Evolutionary conservation across 1,139 yeast genomes (phyloP).

Genomic region (Pichia sp.): DNA sequence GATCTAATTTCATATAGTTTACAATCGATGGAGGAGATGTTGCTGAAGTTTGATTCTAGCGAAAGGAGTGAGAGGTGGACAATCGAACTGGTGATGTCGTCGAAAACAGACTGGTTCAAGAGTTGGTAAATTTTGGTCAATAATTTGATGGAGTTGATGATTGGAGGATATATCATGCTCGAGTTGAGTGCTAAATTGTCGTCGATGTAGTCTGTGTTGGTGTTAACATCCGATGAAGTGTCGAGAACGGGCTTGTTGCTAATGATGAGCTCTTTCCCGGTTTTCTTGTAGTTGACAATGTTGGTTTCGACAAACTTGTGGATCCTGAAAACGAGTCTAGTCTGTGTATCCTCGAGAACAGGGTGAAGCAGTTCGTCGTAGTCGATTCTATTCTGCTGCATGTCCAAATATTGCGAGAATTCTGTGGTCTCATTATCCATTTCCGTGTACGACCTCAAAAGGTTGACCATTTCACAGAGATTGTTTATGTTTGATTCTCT

Average conservation of each 20-base stretch:
- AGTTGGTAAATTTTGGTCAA: slow-evolving; percentile 77
- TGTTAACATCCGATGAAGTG: not conserved
- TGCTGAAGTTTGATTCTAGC: slow-evolving; percentile 48
- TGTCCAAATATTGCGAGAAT: slow-evolving; percentile 12
- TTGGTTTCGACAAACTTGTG: slow-evolving; percentile 69
- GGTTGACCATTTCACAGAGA: slow-evolving; percentile 71
- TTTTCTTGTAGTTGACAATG: slow-evolving; percentile 63
- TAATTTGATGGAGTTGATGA: slow-evolving; percentile 65
- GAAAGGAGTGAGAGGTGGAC: slow-evolving; percentile 73
- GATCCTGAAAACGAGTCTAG: slow-evolving; percentile 72
- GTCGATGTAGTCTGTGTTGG: slow-evolving; percentile 4
- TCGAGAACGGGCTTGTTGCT: slow-evolving; percentile 19
- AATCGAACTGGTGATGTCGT: slow-evolving; percentile 82
- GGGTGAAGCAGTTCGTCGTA: slow-evolving; percentile 65
- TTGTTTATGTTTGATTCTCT: slow-evolving; percentile 63
- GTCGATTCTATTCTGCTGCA: slow-evolving; percentile 34
- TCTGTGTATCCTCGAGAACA: slow-evolving; percentile 70
- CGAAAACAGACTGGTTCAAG: slow-evolving; percentile 72
- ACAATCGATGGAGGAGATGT: slow-evolving; percentile 47
- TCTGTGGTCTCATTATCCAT: slow-evolving; percentile 29
- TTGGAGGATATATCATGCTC: slow-evolving; percentile 59
- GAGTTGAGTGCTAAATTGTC: slow-evolving; percentile 6
- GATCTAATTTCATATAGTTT: slow-evolving; percentile 69
- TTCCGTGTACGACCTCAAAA: slow-evolving; percentile 67
- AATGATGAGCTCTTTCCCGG: slow-evolving; percentile 60